phyloP scores from a whole-genome alignment of 345 rosid species.

The Laguncularia racemosa region DNA sequence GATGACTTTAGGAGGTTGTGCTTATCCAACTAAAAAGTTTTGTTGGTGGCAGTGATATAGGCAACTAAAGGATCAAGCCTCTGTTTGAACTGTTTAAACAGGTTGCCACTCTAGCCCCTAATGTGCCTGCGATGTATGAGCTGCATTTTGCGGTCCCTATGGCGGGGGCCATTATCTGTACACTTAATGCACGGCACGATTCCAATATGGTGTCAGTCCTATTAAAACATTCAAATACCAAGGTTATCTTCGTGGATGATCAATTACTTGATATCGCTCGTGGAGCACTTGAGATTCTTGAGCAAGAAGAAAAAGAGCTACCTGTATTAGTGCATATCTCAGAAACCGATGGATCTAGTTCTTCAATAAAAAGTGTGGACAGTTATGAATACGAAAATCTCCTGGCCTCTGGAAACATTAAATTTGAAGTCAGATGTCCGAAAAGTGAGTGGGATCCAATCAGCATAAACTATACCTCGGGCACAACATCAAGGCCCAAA shows the following conservation, averaged over 20 bases:
- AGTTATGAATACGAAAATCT: conserved; percentile 43
- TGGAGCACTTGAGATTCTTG: conserved; percentile 42
- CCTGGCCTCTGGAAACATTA: conserved; percentile 27
- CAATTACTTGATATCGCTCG: conserved; percentile 46
- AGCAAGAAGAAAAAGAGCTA: conserved; percentile 18
- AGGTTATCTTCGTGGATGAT: conserved; percentile 49
- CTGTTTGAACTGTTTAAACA: conserved; percentile 9
- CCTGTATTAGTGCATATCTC: conserved; percentile 44
- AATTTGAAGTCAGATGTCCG: conserved; percentile 42
- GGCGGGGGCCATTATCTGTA: conserved; percentile 68
- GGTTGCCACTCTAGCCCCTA: conserved; percentile 63
- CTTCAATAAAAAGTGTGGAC: neutral
- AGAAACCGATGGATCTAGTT: conserved; percentile 17
- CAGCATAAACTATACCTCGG: conserved; percentile 75
- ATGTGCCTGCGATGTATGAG: conserved; percentile 78
- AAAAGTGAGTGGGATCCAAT: conserved; percentile 74
- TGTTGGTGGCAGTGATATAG: neutral
- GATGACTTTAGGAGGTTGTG: too few relatives aligned
- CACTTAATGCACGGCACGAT: conserved; percentile 61
- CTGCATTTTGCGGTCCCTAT: conserved; percentile 82
- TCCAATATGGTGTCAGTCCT: conserved; percentile 43
- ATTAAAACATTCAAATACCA: conserved; percentile 49
- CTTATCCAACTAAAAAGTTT: neutral
- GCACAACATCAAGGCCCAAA: conserved; percentile 78
- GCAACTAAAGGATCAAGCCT: neutral